Base-by-base conservation (phyloP, 225 moss, liverwort and hornwort genomes). In the Physcomitrellopsis africana region DNA sequence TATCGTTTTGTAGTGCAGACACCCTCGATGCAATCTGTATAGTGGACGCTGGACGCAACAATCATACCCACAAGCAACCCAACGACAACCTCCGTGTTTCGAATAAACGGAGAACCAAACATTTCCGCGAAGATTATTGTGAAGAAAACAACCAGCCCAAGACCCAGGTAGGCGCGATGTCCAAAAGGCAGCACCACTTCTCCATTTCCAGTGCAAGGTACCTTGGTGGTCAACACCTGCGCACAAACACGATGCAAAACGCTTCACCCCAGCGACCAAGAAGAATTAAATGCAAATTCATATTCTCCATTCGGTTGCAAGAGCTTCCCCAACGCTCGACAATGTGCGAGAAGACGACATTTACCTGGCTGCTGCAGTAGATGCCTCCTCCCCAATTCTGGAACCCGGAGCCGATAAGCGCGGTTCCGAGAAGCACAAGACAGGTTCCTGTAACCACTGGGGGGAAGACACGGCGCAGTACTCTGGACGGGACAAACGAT, bases 381-480 rank as follows among this genome's bases (percentile, higher is more conserved):
- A 79, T 14, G 59, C 93, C 93, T 53, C 93, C 93, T 32, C 93
- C 93, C 93, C 91, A 93, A 60, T 91, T 76, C 73, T 75, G 18
- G 64, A 93, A 86, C 37, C 79, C 93, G 13, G 80, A 46, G 3
- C 81, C 77, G 14, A 93, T 54, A 48, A 93, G 72, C 11, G 86
- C 64, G 11, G 83, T 79, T 49, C 93, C 93, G 13, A 93, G 77
- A 9, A 93, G 85, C 54, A 93, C 83, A 14, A 93, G 82, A 11
- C 82, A 81, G 11, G 87, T 70, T 16, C 93, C 93, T 22, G 93
- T 93, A 29, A 93, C 93, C 26, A 93, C 82, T 14, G 91, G 93
- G 19, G 93, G 93, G 52, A 93, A 93, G 9, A 93, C 22, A 56
- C 85, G 87, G 17, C 87, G 85, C 65, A 93, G 27, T 10, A 84